Evolutionary conservation across 2,329 filamentous ascomycete genomes (phyloP).

Genomic region (Phialophora macrospora): DNA sequence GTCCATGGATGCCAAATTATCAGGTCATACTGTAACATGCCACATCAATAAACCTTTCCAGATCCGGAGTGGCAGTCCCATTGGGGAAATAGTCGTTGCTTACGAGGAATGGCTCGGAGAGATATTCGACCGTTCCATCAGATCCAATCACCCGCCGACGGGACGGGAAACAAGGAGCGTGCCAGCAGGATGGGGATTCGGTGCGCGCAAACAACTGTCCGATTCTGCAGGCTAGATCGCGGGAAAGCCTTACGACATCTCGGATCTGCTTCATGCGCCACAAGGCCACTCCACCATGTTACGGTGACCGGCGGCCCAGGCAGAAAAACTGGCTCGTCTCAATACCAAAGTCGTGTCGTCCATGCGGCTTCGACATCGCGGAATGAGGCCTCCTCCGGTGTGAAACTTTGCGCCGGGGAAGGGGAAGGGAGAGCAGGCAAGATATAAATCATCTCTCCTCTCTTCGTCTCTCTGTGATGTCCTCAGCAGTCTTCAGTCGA

Average conservation of each 20-base stretch:
- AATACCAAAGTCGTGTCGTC: background rate
- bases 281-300: background rate
- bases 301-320: background rate
- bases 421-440: background rate
- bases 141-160: background rate
- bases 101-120: conserved; percentile 1
- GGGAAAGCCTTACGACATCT: background rate
- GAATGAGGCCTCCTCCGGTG: background rate
- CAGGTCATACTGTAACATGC: background rate
- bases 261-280: background rate
- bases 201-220: background rate
- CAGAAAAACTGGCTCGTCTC: too few relatives aligned
- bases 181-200: background rate
- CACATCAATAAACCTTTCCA: background rate
- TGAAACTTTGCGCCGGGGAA: background rate
- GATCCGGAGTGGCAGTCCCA: background rate
- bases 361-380: background rate
- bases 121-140: background rate
- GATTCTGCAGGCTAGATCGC: background rate
- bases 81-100: background rate
- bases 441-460: background rate
- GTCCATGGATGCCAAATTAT: background rate
- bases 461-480: background rate
- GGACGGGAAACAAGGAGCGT: background rate
- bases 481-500: background rate